Evolutionary conservation across 148 eudicot genomes (phyloP).

Genomic region (Vaccinium corymbosum): DNA sequence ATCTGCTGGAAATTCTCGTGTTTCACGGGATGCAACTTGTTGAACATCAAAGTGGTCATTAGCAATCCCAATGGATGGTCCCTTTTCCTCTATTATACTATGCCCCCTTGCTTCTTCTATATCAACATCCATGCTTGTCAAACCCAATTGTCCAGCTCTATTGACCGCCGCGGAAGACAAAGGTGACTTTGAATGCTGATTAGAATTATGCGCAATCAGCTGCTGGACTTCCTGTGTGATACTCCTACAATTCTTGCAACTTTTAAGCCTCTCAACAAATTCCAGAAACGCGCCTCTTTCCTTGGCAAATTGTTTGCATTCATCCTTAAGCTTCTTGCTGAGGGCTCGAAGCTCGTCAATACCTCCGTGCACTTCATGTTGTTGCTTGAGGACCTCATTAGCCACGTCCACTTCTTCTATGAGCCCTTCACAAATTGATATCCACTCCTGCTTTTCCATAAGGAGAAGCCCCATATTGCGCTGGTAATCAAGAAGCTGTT

Average conservation of each 20-base stretch:
- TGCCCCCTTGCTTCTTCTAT: constrained; percentile 13
- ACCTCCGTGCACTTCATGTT: constrained; percentile 64
- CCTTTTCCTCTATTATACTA: constrained; percentile 11
- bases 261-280: no score
- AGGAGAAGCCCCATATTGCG: no score
- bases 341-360: constrained; percentile 56
- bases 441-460: no score
- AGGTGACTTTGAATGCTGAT: no score
- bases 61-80: constrained; percentile 27
- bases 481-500: no score
- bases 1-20: constrained; percentile 21
- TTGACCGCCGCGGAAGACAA: no score
- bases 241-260: no score
- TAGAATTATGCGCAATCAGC: no score
- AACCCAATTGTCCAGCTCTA: neutral
- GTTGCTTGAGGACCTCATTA: neutral
- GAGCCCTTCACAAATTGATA: no score
- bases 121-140: neutral
- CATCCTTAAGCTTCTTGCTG: constrained; percentile 43
- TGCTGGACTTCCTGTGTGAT: no score
- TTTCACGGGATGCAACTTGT: neutral
- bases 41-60: constrained; percentile 9
- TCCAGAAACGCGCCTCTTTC: constrained; percentile 47
- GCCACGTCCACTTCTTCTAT: no score
- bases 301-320: constrained; percentile 9